phyloP scores from a whole-genome alignment of 2,329 filamentous ascomycete genomes.

The Cryphonectria naterciae region DNA sequence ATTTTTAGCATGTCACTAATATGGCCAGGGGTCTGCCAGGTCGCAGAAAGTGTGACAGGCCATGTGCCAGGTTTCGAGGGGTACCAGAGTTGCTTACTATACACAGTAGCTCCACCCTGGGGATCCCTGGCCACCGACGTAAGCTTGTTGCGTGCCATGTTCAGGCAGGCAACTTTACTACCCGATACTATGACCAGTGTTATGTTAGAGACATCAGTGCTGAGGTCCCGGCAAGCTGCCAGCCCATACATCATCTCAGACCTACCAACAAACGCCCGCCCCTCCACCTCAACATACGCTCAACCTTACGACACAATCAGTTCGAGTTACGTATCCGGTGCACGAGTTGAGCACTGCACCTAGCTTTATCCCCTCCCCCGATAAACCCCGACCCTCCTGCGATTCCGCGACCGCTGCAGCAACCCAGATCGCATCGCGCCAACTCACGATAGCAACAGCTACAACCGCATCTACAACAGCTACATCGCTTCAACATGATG shows the following conservation, averaged over 20 bases:
- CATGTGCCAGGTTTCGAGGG: not conserved
- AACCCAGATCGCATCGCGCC: constrained; percentile 10
- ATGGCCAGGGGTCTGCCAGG: not conserved
- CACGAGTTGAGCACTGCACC: not conserved
- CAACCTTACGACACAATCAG: not conserved
- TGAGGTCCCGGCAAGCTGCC: constrained; percentile 2
- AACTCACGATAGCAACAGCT: not conserved
- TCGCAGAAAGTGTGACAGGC: too few relatives aligned
- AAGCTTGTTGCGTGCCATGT: not conserved
- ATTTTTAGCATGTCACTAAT: not conserved
- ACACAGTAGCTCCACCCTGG: not conserved
- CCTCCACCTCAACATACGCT: too few relatives aligned
- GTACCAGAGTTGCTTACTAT: not conserved
- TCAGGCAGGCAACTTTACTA: constrained; percentile 7
- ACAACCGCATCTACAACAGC: constrained; percentile 24
- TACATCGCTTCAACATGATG: constrained; percentile 63
- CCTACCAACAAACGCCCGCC: not conserved
- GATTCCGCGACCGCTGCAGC: not conserved
- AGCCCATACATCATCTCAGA: not conserved
- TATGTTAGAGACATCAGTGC: constrained; percentile 1
- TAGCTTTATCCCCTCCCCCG: not conserved
- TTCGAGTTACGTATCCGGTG: not conserved
- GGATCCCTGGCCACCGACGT: constrained; percentile 3
- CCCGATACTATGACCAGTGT: constrained; percentile 1
- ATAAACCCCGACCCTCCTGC: not conserved